Conservation (phyloP, 2,329 filamentous ascomycete species). For the Dothideomycetidae sp. region DNA sequence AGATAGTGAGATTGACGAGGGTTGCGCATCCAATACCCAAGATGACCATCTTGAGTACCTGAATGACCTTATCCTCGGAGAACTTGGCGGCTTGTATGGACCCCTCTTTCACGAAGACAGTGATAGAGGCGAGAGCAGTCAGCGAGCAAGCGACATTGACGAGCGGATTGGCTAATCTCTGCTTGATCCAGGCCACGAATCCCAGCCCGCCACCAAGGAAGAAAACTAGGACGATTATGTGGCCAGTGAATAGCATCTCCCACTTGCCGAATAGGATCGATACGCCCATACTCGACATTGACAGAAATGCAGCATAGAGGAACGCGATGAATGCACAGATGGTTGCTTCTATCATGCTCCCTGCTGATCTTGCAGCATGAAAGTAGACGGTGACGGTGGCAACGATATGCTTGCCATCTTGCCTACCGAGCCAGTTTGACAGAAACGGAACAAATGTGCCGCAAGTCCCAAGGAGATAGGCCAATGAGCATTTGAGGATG, state of each 20-base stretch:
- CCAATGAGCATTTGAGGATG: slow-evolving; percentile 80
- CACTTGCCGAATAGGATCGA: slow-evolving; percentile 63
- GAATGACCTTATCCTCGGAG: slow-evolving; percentile 64
- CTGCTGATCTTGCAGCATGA: slow-evolving; percentile 71
- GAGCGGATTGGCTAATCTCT: slow-evolving; percentile 25
- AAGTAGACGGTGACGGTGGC: slow-evolving; percentile 93
- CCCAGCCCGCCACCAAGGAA: slow-evolving; percentile 80
- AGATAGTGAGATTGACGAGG: slow-evolving; percentile 62
- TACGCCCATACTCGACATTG: slow-evolving; percentile 75
- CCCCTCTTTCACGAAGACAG: slow-evolving; percentile 80
- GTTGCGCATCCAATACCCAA: slow-evolving; percentile 60
- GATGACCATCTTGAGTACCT: slow-evolving; percentile 72
- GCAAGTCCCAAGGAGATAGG: slow-evolving; percentile 74
- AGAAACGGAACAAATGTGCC: slow-evolving; percentile 69
- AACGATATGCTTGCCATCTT: slow-evolving; percentile 87
- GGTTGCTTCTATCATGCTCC: slow-evolving; percentile 79
- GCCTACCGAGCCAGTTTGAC: slow-evolving; percentile 59
- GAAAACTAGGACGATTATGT: slow-evolving; percentile 63
- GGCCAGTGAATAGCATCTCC: slow-evolving; percentile 54
- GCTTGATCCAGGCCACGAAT: slow-evolving; percentile 46
- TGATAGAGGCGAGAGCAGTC: slow-evolving; percentile 77
- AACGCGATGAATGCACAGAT: slow-evolving; percentile 66
- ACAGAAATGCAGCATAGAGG: slow-evolving; percentile 60
- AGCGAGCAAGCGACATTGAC: slow-evolving; percentile 55
- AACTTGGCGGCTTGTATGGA: slow-evolving; percentile 71